Conservation (phyloP, 257 asterid species). For the Petunia secreta region DNA sequence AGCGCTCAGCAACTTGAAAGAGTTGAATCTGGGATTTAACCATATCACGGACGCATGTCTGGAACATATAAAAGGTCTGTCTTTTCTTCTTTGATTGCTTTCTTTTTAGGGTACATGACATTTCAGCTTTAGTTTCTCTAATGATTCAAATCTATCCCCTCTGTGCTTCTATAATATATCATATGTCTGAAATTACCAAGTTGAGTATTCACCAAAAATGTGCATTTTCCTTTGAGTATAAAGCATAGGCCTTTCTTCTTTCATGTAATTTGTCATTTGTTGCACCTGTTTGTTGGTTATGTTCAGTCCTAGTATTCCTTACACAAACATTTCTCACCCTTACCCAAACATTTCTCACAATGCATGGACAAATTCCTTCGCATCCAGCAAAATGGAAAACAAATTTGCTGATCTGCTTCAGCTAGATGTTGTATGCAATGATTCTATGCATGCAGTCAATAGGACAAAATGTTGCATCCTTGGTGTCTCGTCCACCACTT, state of each 20-base stretch:
- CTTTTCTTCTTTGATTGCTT: neutral
- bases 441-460: neutral
- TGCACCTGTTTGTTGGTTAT: neutral
- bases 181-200: neutral
- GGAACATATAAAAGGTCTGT: constrained; percentile 25
- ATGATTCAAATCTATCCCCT: neutral
- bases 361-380: neutral
- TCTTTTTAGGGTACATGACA: neutral
- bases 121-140: neutral
- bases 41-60: constrained; percentile 25
- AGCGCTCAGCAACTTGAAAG: constrained; percentile 26
- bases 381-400: constrained; percentile 6
- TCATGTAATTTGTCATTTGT: neutral
- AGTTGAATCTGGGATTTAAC: constrained; percentile 29
- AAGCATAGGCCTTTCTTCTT: neutral
- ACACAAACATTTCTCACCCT: neutral
- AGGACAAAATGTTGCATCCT: neutral
- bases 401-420: neutral
- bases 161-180: neutral
- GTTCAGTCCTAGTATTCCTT: neutral
- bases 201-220: neutral
- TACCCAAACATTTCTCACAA: neutral
- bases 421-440: neutral
- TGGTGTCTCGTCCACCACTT: neutral
- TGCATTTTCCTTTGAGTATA: neutral